Percentiles rank a stretch among this genome's conserved stretches.
These are phyloP conservation scores for Gloeopeniophorella convolvens DNA, from an alignment of 768 basidiomycete genomes.

Conservation along the genomic window DNA sequence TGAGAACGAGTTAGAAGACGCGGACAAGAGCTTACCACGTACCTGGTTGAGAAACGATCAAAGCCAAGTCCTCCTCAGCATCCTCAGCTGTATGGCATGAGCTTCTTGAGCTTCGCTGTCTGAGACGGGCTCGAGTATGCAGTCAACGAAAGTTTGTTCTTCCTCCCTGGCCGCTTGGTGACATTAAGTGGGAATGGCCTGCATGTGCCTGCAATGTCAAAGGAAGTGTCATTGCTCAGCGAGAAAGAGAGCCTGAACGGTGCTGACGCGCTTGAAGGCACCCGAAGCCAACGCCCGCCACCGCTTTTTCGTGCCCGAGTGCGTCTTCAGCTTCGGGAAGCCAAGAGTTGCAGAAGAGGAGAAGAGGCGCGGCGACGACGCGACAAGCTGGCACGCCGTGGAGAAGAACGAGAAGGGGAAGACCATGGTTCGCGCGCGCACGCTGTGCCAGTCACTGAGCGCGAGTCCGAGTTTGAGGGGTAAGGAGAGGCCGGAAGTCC, in stretches of 20 bases:
- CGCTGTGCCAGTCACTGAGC: too few species aligned
- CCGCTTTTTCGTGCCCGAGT: slow-evolving; percentile 76
- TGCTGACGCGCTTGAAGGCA: slow-evolving; percentile 67
- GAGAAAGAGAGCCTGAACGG: background rate
- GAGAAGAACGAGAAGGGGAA: slow-evolving; percentile 23
- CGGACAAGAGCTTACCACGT: too few species aligned
- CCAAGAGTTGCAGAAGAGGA: slow-evolving; percentile 49
- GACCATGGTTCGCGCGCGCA: too few species aligned
- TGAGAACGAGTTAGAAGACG: too few species aligned
- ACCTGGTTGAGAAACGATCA: too few species aligned
- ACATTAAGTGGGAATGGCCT: slow-evolving; percentile 71
- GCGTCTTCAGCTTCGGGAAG: slow-evolving; percentile 75
- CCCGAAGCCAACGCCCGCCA: slow-evolving; percentile 64
- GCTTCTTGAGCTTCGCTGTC: slow-evolving; percentile 58
- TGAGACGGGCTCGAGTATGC: slow-evolving; percentile 62
- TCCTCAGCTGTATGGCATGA: slow-evolving; percentile 66
- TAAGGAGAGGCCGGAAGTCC: too few species aligned
- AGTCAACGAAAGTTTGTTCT: slow-evolving; percentile 59
- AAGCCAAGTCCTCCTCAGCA: too few species aligned
- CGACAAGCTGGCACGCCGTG: slow-evolving; percentile 9
- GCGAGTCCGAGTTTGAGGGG: too few species aligned
- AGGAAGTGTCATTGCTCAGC: background rate
- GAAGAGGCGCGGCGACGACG: slow-evolving; percentile 35
- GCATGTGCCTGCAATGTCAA: slow-evolving; percentile 50
- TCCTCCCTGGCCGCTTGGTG: slow-evolving; percentile 54